Evolutionary conservation across 345 rosid genomes (phyloP), one percentile per base, ranked within the genome.

Genomic region (Salix udensis): DNA sequence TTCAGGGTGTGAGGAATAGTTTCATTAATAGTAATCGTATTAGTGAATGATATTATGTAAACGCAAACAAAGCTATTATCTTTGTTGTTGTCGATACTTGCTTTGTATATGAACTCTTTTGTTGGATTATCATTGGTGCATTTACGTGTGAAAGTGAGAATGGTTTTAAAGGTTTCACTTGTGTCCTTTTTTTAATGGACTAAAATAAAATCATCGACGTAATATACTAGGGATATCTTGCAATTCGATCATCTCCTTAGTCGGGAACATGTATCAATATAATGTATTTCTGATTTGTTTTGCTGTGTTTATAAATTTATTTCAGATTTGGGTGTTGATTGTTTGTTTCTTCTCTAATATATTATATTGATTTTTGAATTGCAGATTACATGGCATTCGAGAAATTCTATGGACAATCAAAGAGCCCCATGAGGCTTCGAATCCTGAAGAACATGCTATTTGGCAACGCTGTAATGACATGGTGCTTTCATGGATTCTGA

Each of bases 171-270:
- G 67, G 72, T 36, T 80, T 65, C 76, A 67, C 79, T 62, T 81
- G 76, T n/a, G 61, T 26, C 31, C 31, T 30, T 30, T 23, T 6
- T 73, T 37, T 74, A 70, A 77, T 87, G 84, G 89, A 84, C 89
- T 86, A 82, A 86, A 30, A 30, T 30, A 30, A 30, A 30, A 0
- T 30, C 31, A 30, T 30, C 31, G 31, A 30, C 31, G 31, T 30
- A 30, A 30, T 30, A 30, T 30, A 30, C 31, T 30, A 30, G 31
- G 31, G 31, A 30, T 30, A 30, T 30, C 31, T 30, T 30, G 31
- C 31, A 30, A 30, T 30, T 30, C 31, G 31, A 30, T 30, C 31
- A 30, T 30, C 31, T 30, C 31, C 31, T 30, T 30, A 30, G 31
- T 30, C 31, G 3, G 31, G 31, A 30, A 30, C 31, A 30, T 30